Percentiles rank a stretch among this genome's conserved stretches.
phyloP scores from a whole-genome alignment of 768 basidiomycete genomes.

The Pleurotus eryngii region DNA sequence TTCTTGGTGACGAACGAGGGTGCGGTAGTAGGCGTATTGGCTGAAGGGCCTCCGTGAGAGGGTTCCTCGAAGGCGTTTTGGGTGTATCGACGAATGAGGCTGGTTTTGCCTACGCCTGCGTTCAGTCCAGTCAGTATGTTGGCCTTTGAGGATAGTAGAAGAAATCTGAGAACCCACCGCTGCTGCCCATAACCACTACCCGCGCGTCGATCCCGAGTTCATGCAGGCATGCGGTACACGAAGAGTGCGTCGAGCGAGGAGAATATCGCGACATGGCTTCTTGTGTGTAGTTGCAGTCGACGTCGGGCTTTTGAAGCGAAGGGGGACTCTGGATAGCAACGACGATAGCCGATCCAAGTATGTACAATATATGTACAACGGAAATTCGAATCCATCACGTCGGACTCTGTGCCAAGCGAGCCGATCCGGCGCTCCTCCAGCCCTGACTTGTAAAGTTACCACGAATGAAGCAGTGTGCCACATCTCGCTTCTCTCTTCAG shows the following conservation, averaged over 20 bases:
- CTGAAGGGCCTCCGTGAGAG: neutral
- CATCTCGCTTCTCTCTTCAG: no score
- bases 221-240: neutral
- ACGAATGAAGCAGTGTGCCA: neutral
- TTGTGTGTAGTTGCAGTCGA: neutral
- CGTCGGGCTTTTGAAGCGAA: neutral
- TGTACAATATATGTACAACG: neutral
- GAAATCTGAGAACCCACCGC: neutral
- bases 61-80: neutral
- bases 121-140: neutral
- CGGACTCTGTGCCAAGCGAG: neutral
- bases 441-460: neutral
- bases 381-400: neutral
- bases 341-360: neutral
- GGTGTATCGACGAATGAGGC: neutral
- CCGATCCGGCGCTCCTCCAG: neutral
- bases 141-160: neutral
- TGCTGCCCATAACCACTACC: conserved; percentile 4
- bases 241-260: neutral
- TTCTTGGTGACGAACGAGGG: conserved; percentile 5
- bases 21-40: neutral
- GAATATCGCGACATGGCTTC: neutral
- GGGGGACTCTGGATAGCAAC: neutral
- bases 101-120: conserved; percentile 2
- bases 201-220: conserved; percentile 5